Evolutionary conservation across 768 basidiomycete genomes (phyloP).

Genomic region (Leucosporidium yakuticum): DNA sequence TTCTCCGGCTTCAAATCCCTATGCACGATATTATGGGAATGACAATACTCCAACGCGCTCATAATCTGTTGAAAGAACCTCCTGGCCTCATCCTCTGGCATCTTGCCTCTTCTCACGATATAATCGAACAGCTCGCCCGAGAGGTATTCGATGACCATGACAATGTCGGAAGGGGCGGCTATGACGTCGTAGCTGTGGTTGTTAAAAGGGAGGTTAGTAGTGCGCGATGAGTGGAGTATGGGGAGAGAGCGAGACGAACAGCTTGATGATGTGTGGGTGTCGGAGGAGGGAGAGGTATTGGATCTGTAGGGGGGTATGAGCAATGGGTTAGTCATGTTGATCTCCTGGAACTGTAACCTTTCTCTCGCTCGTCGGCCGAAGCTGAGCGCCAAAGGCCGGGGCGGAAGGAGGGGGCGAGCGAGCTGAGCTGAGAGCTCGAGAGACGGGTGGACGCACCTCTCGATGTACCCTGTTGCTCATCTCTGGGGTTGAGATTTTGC

Average conservation of each 20-base stretch:
- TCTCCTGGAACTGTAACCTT: background rate
- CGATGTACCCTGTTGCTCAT: slow-evolving; percentile 87
- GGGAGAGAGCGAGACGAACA: slow-evolving; percentile 51
- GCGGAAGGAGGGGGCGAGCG: background rate
- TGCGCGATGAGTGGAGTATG: slow-evolving; percentile 39
- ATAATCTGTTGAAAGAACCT: slow-evolving; percentile 98
- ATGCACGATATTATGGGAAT: slow-evolving; percentile 93
- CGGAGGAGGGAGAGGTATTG: slow-evolving; percentile 91
- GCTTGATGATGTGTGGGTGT: slow-evolving; percentile 96
- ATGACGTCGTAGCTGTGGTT: slow-evolving; percentile 55
- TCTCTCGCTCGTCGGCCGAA: background rate
- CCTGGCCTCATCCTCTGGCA: slow-evolving; percentile 79
- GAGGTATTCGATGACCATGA: slow-evolving; percentile 96
- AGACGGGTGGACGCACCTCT: slow-evolving; percentile 47
- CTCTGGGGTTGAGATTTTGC: slow-evolving; percentile 82
- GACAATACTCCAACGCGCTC: slow-evolving; percentile 93
- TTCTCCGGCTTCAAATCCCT: slow-evolving; percentile 98
- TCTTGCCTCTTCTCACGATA: slow-evolving; percentile 85
- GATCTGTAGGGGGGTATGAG: slow-evolving; percentile 47
- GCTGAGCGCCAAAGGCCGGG: background rate
- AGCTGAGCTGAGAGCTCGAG: background rate
- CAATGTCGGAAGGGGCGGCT: slow-evolving; percentile 88
- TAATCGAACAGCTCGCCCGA: slow-evolving; percentile 97
- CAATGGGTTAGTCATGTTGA: background rate
- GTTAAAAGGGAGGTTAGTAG: background rate